Evolutionary conservation across 2,329 filamentous ascomycete species (phyloP), one percentile per base, ranked within the genome.

Genomic region (Claviceps pusilla): DNA sequence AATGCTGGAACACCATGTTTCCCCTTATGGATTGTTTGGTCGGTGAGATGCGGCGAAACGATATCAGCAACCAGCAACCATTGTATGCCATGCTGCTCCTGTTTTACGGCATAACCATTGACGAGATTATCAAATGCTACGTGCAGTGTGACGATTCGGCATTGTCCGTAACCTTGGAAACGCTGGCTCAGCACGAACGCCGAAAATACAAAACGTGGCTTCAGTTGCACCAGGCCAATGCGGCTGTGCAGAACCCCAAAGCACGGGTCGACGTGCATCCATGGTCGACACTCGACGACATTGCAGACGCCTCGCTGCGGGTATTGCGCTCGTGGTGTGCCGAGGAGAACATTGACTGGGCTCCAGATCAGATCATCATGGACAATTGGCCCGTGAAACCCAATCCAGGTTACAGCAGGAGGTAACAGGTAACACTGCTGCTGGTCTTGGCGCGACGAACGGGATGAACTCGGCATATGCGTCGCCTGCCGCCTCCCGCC

Each of bases 241-340:
- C 64, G 2, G 57, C 59, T 37, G 65, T 71, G 12, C 61, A 64
- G 5, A 63, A 62, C 52, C 53, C 64, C 2, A 52, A 58, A 14
- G 55, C 67, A 29, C 69, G 61, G 46, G 65, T 66, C 29, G 61
- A 65, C 24, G 62, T 72, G 19, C 59, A 61, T 1, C 69, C 71
- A 0, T 76, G 74, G 73, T 69, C 69, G 9, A 66, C 65, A 3
- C 64, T 76, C 10, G 72, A 76, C 54, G 74, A 76, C 14, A 66
- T 71, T 7, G 70, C 71, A 12, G 61, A 64, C 7, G 62, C 64
- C 5, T 66, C 68, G 12, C 59, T 77, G 54, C 64, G 63, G 7
- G 62, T 75, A 4, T 62, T 78, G 58, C 66, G 65, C 3, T 62
- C 66, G 29, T 77, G 74, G 71, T 72, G 70, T 48, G 65, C 68